Percentiles rank a stretch among this genome's conserved stretches.
phyloP scores from a whole-genome alignment of 2,329 filamentous ascomycete genomes.

The Eutypella sp. region DNA sequence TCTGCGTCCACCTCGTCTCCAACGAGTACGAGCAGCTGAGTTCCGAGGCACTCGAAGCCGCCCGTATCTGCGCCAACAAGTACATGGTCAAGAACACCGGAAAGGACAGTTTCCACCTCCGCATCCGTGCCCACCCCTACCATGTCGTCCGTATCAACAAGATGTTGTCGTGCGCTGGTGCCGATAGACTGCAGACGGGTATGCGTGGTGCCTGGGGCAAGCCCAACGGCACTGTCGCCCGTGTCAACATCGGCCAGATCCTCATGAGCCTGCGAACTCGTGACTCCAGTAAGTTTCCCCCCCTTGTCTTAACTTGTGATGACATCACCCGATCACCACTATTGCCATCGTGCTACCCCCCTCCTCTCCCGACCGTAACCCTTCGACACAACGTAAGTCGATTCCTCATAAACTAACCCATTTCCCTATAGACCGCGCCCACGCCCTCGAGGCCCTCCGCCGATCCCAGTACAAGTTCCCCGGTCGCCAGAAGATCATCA shows the following conservation, averaged over 20 bases:
- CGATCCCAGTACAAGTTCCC: slow-evolving; percentile 99
- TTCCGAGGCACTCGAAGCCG: slow-evolving; percentile 98
- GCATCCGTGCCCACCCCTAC: slow-evolving; percentile 91
- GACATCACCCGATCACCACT: not conserved
- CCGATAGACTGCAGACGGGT: slow-evolving; percentile 99
- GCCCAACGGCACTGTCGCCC: slow-evolving; percentile 97
- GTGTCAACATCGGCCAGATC: slow-evolving; percentile 99
- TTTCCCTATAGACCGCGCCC: slow-evolving; percentile 63
- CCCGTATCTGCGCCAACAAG: slow-evolving; percentile 99
- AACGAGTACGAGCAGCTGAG: slow-evolving; percentile 99
- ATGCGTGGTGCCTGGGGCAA: slow-evolving; percentile 99
- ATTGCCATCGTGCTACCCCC: not conserved
- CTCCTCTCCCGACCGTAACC: no score
- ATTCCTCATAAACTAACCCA: slow-evolving; percentile 19
- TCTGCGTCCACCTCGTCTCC: slow-evolving; percentile 98
- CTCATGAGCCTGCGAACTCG: slow-evolving; percentile 95
- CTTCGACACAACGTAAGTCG: no score
- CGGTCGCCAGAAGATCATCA: slow-evolving; percentile 99
- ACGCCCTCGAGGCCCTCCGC: slow-evolving; percentile 96
- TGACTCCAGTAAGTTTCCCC: slow-evolving; percentile 68
- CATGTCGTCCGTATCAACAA: slow-evolving; percentile 99
- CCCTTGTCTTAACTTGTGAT: not conserved
- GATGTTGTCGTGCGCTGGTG: slow-evolving; percentile 99
- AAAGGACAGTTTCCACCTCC: slow-evolving; percentile 71
- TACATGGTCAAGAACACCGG: slow-evolving; percentile 69